Conservation (phyloP, 169 alveolate genomes). For the Cryptosporidium baileyi region DNA sequence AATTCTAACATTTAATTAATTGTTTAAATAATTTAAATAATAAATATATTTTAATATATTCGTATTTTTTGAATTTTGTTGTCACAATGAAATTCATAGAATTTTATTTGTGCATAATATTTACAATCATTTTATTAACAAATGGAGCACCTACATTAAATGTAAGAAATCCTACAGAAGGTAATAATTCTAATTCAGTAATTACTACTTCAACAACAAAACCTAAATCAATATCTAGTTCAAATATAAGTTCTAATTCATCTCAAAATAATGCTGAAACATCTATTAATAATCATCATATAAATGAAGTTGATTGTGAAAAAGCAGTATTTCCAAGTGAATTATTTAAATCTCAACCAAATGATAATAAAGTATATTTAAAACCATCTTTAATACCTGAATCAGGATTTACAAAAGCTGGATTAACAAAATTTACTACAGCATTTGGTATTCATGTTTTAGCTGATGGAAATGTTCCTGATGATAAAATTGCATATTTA, state of each 20-base stretch:
- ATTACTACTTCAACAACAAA: neutral
- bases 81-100: slow-evolving; percentile 48
- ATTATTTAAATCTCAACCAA: slow-evolving; percentile 18
- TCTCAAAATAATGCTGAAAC: neutral
- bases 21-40: no score
- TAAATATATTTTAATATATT: no score
- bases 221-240: neutral
- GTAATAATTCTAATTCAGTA: neutral
- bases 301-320: slow-evolving; percentile 3
- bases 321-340: slow-evolving; percentile 48
- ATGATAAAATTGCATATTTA: slow-evolving; percentile 45
- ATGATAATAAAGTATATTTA: slow-evolving; percentile 34
- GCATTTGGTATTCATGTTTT: slow-evolving; percentile 56
- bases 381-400: slow-evolving; percentile 55
- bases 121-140: neutral
- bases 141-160: slow-evolving; percentile 43
- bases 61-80: slow-evolving; percentile 23
- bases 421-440: slow-evolving; percentile 47
- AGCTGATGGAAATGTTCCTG: slow-evolving; percentile 41
- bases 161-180: slow-evolving; percentile 23
- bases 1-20: no score
- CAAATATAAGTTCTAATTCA: neutral
- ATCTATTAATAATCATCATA: neutral
- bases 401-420: slow-evolving; percentile 67
- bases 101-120: neutral